Conservation (phyloP, 257 asterid genomes). For the Ophiorrhiza pumila region DNA sequence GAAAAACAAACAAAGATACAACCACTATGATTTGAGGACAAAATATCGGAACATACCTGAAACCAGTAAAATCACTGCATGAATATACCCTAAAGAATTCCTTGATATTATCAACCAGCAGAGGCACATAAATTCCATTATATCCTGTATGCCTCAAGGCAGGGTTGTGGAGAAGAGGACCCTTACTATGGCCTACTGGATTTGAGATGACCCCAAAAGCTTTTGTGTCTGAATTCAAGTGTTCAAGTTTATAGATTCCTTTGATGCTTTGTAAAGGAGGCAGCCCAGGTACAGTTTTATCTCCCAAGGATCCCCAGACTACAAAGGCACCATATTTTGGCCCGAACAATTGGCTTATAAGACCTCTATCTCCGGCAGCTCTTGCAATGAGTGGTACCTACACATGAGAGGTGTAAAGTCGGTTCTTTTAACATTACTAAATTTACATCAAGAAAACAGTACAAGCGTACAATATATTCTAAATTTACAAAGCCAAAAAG, state of each 20-base stretch:
- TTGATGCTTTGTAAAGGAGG: slow-evolving; percentile 52
- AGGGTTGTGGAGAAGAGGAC: slow-evolving; percentile 65
- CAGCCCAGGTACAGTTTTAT: slow-evolving; percentile 41
- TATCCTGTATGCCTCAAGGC: slow-evolving; percentile 51
- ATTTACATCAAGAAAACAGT: too few species aligned
- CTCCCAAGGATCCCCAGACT: slow-evolving; percentile 41
- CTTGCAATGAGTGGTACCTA: slow-evolving; percentile 53
- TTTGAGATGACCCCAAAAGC: slow-evolving; percentile 57
- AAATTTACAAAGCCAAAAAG: too few species aligned
- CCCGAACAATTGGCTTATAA: slow-evolving; percentile 63
- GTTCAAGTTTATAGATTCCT: slow-evolving; percentile 49
- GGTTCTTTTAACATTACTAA: too few species aligned
- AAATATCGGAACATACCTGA: slow-evolving; percentile 49
- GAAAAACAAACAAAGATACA: too few species aligned
- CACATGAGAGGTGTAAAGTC: too few species aligned
- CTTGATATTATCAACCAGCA: slow-evolving; percentile 50
- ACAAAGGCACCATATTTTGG: slow-evolving; percentile 63
- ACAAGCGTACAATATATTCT: too few species aligned
- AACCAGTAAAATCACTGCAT: slow-evolving; percentile 55
- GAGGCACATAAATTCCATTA: slow-evolving; percentile 63
- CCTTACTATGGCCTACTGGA: slow-evolving; percentile 67
- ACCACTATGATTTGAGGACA: too few species aligned
- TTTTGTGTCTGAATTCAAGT: slow-evolving; percentile 44
- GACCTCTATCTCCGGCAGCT: slow-evolving; percentile 63
- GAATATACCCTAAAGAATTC: too few species aligned